Conservation (phyloP, 2,329 filamentous ascomycete genomes). For the Aureobasidium subglaciale region DNA sequence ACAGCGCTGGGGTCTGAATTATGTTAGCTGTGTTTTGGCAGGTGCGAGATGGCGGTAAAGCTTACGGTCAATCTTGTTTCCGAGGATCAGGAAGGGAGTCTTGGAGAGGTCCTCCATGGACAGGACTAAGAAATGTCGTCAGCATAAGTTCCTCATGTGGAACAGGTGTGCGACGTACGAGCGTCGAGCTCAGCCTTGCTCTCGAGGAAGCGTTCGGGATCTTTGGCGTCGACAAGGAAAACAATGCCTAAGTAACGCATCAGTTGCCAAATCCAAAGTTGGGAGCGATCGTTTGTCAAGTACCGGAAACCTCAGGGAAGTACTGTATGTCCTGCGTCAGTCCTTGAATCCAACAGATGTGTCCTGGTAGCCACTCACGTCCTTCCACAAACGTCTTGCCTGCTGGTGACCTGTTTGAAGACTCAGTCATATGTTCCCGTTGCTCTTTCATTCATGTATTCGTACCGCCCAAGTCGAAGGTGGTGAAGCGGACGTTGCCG, state of each 20-base stretch:
- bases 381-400: slow-evolving; percentile 90
- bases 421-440: background rate
- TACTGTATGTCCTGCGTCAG: slow-evolving; percentile 42
- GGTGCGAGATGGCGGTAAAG: background rate
- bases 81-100: slow-evolving; percentile 91
- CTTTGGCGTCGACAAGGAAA: slow-evolving; percentile 96
- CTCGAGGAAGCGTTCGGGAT: slow-evolving; percentile 88
- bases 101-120: slow-evolving; percentile 95
- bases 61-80: slow-evolving; percentile 91
- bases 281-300: slow-evolving; percentile 50
- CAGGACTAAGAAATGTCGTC: slow-evolving; percentile 48
- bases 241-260: slow-evolving; percentile 62
- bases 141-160: background rate
- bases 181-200: slow-evolving; percentile 94
- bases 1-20: slow-evolving; percentile 70
- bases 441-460: background rate
- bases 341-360: background rate
- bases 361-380: slow-evolving; percentile 33
- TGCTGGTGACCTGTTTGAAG: slow-evolving; percentile 60
- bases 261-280: background rate
- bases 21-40: background rate
- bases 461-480: slow-evolving; percentile 77
- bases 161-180: slow-evolving; percentile 5
- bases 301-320: slow-evolving; percentile 82
- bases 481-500: slow-evolving; percentile 74